Evolutionary conservation across 192 early-diverging fungal genomes (phyloP).

Genomic region (Gamsiella multidivaricata): DNA sequence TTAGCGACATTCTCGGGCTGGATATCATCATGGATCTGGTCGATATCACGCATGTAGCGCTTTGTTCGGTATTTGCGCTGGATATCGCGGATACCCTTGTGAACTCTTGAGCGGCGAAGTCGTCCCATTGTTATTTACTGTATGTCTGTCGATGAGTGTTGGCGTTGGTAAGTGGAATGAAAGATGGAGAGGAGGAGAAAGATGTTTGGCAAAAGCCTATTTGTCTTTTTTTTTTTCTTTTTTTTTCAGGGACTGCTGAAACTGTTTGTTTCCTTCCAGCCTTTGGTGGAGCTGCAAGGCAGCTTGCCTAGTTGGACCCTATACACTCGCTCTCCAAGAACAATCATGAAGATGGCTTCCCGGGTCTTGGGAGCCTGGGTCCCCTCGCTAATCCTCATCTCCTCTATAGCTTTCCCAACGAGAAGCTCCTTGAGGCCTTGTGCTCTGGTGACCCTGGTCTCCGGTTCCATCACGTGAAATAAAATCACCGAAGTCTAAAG

Average conservation of each 20-base stretch:
- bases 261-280: not conserved
- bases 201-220: not conserved
- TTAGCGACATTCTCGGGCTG: constrained; percentile 73
- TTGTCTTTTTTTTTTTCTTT: constrained; percentile 23
- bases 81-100: constrained; percentile 78
- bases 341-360: too few species aligned
- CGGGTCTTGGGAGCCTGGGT: too few species aligned
- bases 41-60: constrained; percentile 90
- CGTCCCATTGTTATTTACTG: constrained; percentile 54
- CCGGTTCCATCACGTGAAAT: too few species aligned
- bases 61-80: constrained; percentile 85
- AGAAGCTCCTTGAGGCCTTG: too few species aligned
- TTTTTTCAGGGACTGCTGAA: constrained; percentile 15
- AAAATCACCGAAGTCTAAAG: too few species aligned
- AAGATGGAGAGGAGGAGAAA: not conserved
- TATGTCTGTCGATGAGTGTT: not conserved
- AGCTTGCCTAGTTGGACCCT: too few species aligned
- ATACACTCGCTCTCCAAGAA: too few species aligned
- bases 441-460: too few species aligned
- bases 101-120: constrained; percentile 63
- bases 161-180: not conserved
- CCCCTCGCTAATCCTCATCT: too few species aligned
- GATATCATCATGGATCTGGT: constrained; percentile 95
- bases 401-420: too few species aligned
- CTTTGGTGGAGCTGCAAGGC: too few species aligned